These are phyloP conservation scores for Thermomyces lanuginosus DNA, from an alignment of 2,329 filamentous ascomycete genomes.

Conservation along the genomic window DNA sequence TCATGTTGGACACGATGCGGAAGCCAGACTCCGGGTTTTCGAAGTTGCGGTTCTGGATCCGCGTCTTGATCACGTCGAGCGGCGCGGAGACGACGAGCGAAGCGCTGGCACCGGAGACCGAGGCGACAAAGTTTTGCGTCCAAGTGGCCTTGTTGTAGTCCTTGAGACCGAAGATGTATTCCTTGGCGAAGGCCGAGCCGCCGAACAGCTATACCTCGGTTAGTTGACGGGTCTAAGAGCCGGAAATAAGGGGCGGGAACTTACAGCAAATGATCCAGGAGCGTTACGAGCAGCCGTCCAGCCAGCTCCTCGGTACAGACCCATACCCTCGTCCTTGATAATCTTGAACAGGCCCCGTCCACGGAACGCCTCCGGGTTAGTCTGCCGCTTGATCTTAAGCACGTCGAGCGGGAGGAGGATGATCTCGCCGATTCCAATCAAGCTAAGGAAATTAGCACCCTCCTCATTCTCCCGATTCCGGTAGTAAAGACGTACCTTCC, in stretches of 20 bases:
- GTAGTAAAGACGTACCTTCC: constrained; percentile 46
- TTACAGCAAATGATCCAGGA: constrained; percentile 85
- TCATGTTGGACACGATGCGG: constrained; percentile 83
- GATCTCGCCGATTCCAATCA: constrained; percentile 96
- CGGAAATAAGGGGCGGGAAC: constrained; percentile 26
- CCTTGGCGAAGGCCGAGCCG: constrained; percentile 92
- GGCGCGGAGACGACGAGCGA: constrained; percentile 94
- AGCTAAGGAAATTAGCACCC: constrained; percentile 30
- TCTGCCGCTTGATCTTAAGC: constrained; percentile 98
- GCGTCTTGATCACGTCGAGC: constrained; percentile 93
- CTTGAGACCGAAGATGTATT: constrained; percentile 73
- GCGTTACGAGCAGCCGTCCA: constrained; percentile 97
- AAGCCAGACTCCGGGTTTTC: constrained; percentile 93
- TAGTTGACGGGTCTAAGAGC: constrained; percentile 8
- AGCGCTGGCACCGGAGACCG: constrained; percentile 83
- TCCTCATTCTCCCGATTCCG: too few species aligned
- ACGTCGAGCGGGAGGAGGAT: constrained; percentile 89
- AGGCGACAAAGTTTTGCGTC: constrained; percentile 95
- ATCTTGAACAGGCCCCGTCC: constrained; percentile 84
- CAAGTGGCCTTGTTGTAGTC: constrained; percentile 94
- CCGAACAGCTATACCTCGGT: constrained; percentile 58
- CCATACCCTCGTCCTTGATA: constrained; percentile 83
- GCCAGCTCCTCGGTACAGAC: constrained; percentile 86
- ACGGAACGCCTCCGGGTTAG: constrained; percentile 94
- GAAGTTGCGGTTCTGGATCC: constrained; percentile 97